phyloP scores from a whole-genome alignment of 495 filamentous ascomycete species.

The Penicillium taxi region DNA sequence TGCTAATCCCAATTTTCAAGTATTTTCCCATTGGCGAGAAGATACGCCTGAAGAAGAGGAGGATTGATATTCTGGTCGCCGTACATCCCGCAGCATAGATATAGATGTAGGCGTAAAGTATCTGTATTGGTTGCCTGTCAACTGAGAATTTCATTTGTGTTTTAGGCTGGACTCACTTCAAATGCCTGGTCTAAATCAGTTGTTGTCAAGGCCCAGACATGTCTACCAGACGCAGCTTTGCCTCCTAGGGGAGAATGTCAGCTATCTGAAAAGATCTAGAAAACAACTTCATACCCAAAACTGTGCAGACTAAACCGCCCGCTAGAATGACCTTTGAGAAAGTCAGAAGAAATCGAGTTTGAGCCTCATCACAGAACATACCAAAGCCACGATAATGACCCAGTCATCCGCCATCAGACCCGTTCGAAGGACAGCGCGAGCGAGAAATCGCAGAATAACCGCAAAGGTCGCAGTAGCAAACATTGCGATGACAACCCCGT shows the following conservation, averaged over 20 bases:
- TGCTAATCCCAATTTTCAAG: conserved; percentile 9
- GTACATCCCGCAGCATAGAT: conserved; percentile 27
- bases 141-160: too few species aligned
- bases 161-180: conserved; percentile 3
- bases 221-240: conserved; percentile 18
- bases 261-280: too few species aligned
- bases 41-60: conserved; percentile 27
- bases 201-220: conserved; percentile 22
- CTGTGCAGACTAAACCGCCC: too few species aligned
- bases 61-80: conserved; percentile 29
- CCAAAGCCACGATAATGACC: conserved; percentile 25
- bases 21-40: conserved; percentile 19
- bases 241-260: too few species aligned
- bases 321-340: too few species aligned
- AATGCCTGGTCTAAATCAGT: conserved; percentile 13
- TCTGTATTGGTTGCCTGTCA: too few species aligned
- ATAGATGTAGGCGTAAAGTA: conserved; percentile 26
- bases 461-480: conserved; percentile 24
- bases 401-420: conserved; percentile 29
- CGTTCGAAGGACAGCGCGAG: conserved; percentile 19
- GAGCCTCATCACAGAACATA: too few species aligned
- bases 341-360: background rate
- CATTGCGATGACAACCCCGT: conserved; percentile 20
- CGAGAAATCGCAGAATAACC: conserved; percentile 24
- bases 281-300: too few species aligned